Base-by-base conservation (phyloP, 371 early-diverging fungal genomes). In the Conidiobolus incongruus region DNA sequence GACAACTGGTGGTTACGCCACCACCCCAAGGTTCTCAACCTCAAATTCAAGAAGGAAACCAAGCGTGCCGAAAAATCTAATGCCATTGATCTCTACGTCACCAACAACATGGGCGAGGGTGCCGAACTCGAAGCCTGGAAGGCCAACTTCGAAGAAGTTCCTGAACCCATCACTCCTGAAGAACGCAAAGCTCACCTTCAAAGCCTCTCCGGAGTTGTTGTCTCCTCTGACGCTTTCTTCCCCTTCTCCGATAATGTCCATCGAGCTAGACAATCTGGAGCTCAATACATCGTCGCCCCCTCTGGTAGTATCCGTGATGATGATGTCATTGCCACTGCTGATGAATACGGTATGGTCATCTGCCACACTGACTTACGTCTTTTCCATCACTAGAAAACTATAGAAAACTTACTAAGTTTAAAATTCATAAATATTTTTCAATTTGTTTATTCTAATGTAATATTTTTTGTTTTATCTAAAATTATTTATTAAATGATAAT, bases 1-100 rank as follows among this genome's bases (percentile, higher is more conserved):
- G 90, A 95, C 58, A 88, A 88, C 75, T 92, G 88, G 88, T 92
- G 93, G 93, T 52, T 81, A 58, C 79, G 96, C 38, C 87, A 87
- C 56, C 93, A 95, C 61, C 89, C 89, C 54, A 77, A 76, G 56
- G 85, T 91, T 8, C 62, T 83, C 36, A 72, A 54, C 37, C 72
- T 94, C 49, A 59, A 78, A 46, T 95, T 92, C 62, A 83, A 86
- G 61, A 64, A 71, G 5, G 67, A 62, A 15, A 65, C 73, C 49
- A 95, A 95, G 70, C 79, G 96, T 46, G 83, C 93, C 29, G 92
- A 95, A 63, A 77, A 76, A 54, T 78, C 93, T 44, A 95, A 93
- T 62, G 94, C 94, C 46, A 95, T 95, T 54, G 96, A 95, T 59
- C 64, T 87, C 38, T 93, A 72, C 50, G 81, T 95, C 38, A 76